These are phyloP conservation scores for Hypoxylon sp. DNA, from an alignment of 2,329 filamentous ascomycete species.

Conservation along the genomic window DNA sequence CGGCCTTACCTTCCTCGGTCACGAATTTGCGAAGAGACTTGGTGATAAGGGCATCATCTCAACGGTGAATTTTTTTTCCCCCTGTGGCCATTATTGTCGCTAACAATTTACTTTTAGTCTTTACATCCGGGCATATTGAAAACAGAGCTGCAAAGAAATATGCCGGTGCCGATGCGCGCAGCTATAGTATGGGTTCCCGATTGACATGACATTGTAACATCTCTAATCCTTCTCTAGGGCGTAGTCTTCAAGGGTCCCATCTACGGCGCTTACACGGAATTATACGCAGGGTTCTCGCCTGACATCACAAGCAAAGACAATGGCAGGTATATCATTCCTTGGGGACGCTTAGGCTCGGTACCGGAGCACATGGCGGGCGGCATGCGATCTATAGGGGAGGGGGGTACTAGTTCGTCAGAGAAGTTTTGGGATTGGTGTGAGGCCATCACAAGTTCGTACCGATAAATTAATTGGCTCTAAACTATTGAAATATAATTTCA, in stretches of 20 bases:
- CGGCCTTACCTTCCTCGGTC: conserved; percentile 22
- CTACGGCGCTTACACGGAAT: conserved; percentile 59
- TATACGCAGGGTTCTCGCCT: conserved; percentile 58
- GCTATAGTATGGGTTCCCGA: conserved; percentile 21
- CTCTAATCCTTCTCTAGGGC: conserved; percentile 27
- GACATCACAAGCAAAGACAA: conserved; percentile 55
- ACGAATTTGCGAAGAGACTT: conserved; percentile 28
- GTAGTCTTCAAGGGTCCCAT: conserved; percentile 52
- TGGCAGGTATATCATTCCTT: conserved; percentile 53
- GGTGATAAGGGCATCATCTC: conserved; percentile 23
- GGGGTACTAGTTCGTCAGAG: conserved; percentile 29
- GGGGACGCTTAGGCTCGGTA: conserved; percentile 45
- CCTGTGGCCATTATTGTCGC: background rate
- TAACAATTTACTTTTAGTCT: conserved; percentile 15
- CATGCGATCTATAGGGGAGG: conserved; percentile 27
- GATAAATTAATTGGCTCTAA: background rate
- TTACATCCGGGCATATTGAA: conserved; percentile 37
- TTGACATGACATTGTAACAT: conserved; percentile 27
- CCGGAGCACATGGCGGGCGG: conserved; percentile 30
- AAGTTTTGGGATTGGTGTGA: conserved; percentile 38
- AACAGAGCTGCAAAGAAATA: conserved; percentile 37
- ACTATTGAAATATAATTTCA: background rate
- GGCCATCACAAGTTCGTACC: conserved; percentile 6
- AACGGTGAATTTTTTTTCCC: conserved; percentile 10
- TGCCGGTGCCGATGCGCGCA: conserved; percentile 20